Conservation (phyloP, 2,329 filamentous ascomycete genomes). For the Hirsutella minnesotensis region DNA sequence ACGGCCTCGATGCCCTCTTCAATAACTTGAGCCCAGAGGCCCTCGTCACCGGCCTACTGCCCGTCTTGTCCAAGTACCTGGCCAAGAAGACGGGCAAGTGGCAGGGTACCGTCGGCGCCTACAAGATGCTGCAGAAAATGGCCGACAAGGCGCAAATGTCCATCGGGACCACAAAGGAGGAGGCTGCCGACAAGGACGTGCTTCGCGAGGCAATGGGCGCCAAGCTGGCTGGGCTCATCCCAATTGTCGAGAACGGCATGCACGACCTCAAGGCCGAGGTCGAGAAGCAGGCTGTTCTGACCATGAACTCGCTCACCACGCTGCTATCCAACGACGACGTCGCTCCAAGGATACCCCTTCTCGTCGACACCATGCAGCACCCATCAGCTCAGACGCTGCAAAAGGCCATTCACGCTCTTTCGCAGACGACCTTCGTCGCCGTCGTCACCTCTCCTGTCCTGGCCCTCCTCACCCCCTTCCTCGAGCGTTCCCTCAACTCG, state of each 20-base stretch:
- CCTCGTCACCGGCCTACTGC: conserved; percentile 71
- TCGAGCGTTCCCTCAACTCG: conserved; percentile 88
- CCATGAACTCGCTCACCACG: conserved; percentile 82
- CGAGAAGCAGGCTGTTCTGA: conserved; percentile 78
- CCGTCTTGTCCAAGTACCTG: conserved; percentile 64
- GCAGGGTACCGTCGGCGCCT: conserved; percentile 87
- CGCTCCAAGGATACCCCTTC: conserved; percentile 75
- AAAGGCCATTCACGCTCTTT: conserved; percentile 93
- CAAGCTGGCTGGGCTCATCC: conserved; percentile 76
- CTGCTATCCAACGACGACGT: conserved; percentile 96
- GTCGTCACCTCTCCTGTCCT: conserved; percentile 92
- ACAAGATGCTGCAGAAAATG: conserved; percentile 79
- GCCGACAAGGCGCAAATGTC: conserved; percentile 87
- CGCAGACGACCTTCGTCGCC: conserved; percentile 96
- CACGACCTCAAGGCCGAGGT: conserved; percentile 89
- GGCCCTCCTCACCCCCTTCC: conserved; percentile 83
- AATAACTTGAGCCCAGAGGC: conserved; percentile 68
- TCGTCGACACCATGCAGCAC: conserved; percentile 92
- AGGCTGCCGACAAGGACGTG: conserved; percentile 78
- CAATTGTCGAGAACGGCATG: conserved; percentile 85
- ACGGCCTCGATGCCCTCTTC: conserved; percentile 85
- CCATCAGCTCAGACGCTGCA: conserved; percentile 79
- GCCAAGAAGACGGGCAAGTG: conserved; percentile 83
- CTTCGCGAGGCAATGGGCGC: conserved; percentile 84
- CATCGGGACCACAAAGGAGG: conserved; percentile 65